phyloP scores from a whole-genome alignment of 768 basidiomycete species.

The Gelatoporia subvermispora region DNA sequence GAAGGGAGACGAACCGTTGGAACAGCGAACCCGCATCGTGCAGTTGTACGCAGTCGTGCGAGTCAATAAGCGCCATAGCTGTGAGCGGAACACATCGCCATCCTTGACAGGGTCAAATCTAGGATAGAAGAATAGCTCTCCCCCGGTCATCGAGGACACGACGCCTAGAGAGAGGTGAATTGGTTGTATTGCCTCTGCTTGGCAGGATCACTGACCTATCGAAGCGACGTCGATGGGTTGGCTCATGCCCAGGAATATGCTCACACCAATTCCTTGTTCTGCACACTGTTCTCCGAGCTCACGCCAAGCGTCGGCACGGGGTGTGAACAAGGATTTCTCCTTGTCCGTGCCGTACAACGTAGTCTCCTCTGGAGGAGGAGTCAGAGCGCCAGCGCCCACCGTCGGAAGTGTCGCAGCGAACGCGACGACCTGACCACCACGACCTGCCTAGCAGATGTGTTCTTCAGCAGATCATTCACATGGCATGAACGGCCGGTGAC shows the following conservation, averaged over 20 bases:
- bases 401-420: slow-evolving; percentile 71
- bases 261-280: slow-evolving; percentile 86
- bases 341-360: slow-evolving; percentile 79
- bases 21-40: slow-evolving; percentile 76
- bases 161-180: slow-evolving; percentile 38
- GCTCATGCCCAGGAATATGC: slow-evolving; percentile 78
- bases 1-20: slow-evolving; percentile 55
- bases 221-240: slow-evolving; percentile 84
- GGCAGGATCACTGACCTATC: slow-evolving; percentile 49
- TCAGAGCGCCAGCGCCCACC: slow-evolving; percentile 67
- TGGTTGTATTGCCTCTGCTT: neutral
- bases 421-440: slow-evolving; percentile 72
- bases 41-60: slow-evolving; percentile 79
- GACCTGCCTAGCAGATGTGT: slow-evolving; percentile 39
- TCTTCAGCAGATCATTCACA: neutral
- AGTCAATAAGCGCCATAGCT: slow-evolving; percentile 62
- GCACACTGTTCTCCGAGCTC: slow-evolving; percentile 85
- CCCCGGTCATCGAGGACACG: slow-evolving; percentile 74
- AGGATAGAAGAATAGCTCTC: slow-evolving; percentile 89
- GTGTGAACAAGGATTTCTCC: slow-evolving; percentile 73
- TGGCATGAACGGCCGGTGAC: neutral
- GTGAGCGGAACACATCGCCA: slow-evolving; percentile 59
- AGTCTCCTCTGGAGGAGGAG: slow-evolving; percentile 51
- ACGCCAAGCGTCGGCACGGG: slow-evolving; percentile 77
- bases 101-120: slow-evolving; percentile 76